Conservation (phyloP, 1,284 basidiomycete species). For the Mycena sp. region DNA sequence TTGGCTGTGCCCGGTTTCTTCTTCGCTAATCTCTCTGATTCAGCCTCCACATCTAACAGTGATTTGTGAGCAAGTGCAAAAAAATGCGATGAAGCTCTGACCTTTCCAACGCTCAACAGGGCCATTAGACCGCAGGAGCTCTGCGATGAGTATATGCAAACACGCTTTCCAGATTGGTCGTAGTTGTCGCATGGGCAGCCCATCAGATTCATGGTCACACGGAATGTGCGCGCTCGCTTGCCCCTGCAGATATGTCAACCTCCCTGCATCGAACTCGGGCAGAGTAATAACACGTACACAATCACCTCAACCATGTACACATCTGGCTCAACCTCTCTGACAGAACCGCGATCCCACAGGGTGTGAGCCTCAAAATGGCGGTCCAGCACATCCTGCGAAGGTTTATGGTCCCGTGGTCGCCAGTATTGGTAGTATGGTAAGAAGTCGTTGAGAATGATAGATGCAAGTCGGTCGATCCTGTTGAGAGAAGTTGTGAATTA, state of each 20-base stretch:
- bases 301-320: not conserved
- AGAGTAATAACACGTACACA: not conserved
- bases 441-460: not conserved
- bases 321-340: not conserved
- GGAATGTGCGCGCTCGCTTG: not conserved
- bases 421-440: not conserved
- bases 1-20: not conserved
- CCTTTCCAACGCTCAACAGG: not conserved
- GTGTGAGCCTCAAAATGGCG: not conserved
- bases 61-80: too few species aligned
- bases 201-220: not conserved
- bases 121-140: not conserved
- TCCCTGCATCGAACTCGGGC: not conserved
- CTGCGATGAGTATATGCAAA: not conserved
- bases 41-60: not conserved
- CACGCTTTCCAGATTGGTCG: not conserved
- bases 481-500: not conserved
- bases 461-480: constrained; percentile 1
- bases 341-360: not conserved
- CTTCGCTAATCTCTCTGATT: not conserved
- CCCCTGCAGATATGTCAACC: not conserved
- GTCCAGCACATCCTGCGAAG: not conserved
- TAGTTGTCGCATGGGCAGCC: not conserved
- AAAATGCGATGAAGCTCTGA: too few species aligned
- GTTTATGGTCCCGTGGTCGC: not conserved